These are phyloP conservation scores for Phytophthora pisi DNA, from an alignment of 352 stramenopile species.

Conservation along the genomic window DNA sequence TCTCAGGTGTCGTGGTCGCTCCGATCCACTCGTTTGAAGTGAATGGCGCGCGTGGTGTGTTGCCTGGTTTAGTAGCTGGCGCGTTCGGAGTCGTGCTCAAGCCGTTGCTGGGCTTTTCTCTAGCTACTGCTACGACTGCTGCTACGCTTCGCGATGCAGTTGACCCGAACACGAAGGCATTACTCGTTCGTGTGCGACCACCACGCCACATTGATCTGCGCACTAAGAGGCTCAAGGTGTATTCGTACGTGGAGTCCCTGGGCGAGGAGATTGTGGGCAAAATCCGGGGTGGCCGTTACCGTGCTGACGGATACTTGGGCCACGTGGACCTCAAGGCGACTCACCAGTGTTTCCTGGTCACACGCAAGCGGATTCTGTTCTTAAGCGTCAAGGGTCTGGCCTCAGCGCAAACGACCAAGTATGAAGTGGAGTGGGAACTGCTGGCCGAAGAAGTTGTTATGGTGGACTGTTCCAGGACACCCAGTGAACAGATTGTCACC, in stretches of 20 bases:
- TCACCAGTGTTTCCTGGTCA: constrained; percentile 87
- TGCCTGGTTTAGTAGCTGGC: constrained; percentile 80
- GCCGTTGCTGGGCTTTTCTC: constrained; percentile 75
- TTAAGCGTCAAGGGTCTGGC: constrained; percentile 66
- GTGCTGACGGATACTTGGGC: constrained; percentile 79
- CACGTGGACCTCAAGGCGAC: constrained; percentile 72
- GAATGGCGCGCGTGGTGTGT: constrained; percentile 74
- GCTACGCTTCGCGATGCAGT: constrained; percentile 80
- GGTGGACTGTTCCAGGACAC: constrained; percentile 59
- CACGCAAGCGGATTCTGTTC: constrained; percentile 80
- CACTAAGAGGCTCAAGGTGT: constrained; percentile 82
- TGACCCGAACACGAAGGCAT: constrained; percentile 79
- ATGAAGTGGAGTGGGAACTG: constrained; percentile 83
- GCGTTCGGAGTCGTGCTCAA: constrained; percentile 85
- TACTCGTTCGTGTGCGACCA: constrained; percentile 77
- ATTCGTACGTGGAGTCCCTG: constrained; percentile 89
- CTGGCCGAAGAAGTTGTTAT: constrained; percentile 81
- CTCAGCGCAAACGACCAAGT: constrained; percentile 55
- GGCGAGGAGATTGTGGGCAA: constrained; percentile 88
- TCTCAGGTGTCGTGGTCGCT: constrained; percentile 83
- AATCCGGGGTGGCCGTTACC: constrained; percentile 77
- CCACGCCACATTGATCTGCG: constrained; percentile 83
- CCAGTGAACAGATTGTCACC: constrained; percentile 38
- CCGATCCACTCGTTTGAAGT: constrained; percentile 86
- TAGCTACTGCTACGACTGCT: constrained; percentile 74